These are phyloP conservation scores for Arthrobotrys sphaeroides DNA, from an alignment of 2,329 filamentous ascomycete genomes.

Conservation along the genomic window DNA sequence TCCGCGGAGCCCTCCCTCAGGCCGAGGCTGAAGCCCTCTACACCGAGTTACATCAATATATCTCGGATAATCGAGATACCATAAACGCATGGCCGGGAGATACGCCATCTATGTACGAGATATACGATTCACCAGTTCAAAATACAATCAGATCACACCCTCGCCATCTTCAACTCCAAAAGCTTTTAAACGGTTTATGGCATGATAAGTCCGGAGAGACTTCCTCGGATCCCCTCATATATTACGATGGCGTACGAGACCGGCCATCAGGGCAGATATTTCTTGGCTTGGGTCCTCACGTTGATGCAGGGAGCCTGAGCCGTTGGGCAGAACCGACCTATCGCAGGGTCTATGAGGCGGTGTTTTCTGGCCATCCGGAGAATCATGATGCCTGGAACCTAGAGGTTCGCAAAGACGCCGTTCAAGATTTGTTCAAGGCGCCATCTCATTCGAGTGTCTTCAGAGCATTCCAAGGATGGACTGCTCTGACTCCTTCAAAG, in stretches of 20 bases:
- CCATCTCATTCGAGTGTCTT: conserved; percentile 61
- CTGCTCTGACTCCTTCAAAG: conserved; percentile 61
- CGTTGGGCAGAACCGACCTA: conserved; percentile 63
- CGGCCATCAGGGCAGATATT: conserved; percentile 61
- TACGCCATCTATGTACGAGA: conserved; percentile 61
- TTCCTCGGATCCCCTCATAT: conserved; percentile 61
- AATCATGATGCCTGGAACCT: conserved; percentile 62
- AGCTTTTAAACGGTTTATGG: conserved; percentile 62
- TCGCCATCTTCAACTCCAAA: conserved; percentile 61
- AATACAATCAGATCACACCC: conserved; percentile 61
- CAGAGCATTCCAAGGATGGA: conserved; percentile 63
- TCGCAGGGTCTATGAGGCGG: conserved; percentile 60
- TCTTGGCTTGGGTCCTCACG: conserved; percentile 63
- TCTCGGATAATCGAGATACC: conserved; percentile 59
- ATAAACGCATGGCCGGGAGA: conserved; percentile 61
- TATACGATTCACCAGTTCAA: conserved; percentile 62
- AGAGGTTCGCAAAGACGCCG: conserved; percentile 59
- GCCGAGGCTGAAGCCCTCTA: conserved; percentile 58
- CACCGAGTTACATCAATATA: conserved; percentile 59
- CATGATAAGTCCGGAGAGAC: conserved; percentile 56
- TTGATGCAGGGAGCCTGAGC: conserved; percentile 63
- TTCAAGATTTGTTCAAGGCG: conserved; percentile 61
- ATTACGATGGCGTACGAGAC: conserved; percentile 62
- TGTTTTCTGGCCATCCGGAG: conserved; percentile 61
- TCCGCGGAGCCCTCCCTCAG: conserved; percentile 56